Conservation (phyloP, 768 basidiomycete species). For the Stropharia rugosoannulata region DNA sequence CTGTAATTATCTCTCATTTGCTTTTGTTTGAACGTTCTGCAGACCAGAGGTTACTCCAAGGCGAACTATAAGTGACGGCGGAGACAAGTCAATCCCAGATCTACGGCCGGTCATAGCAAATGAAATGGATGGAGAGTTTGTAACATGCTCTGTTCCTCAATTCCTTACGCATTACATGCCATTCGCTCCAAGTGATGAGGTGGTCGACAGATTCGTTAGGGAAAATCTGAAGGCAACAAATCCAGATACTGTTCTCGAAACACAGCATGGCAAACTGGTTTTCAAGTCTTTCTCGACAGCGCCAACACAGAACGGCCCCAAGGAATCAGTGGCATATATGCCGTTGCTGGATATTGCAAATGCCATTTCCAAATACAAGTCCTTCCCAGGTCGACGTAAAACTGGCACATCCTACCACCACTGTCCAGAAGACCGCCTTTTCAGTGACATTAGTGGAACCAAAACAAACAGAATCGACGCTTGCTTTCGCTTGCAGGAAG, state of each 20-base stretch:
- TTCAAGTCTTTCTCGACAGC: neutral
- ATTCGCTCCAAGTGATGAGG: neutral
- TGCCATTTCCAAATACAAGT: too few species aligned
- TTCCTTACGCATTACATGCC: neutral
- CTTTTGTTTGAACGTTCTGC: too few species aligned
- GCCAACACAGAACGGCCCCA: neutral
- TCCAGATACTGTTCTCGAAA: neutral
- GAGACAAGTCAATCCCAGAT: too few species aligned
- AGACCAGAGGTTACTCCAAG: too few species aligned
- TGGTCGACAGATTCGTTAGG: too few species aligned
- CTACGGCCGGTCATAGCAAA: neutral
- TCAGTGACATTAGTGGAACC: neutral
- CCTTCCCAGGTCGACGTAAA: neutral
- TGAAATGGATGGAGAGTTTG: neutral
- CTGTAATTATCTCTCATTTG: too few species aligned
- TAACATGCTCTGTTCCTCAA: neutral
- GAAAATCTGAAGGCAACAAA: too few species aligned
- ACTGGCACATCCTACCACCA: neutral
- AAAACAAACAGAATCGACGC: neutral
- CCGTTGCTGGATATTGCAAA: too few species aligned
- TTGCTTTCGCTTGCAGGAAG: neutral
- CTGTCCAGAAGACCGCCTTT: neutral
- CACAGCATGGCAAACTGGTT: neutral
- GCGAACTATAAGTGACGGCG: too few species aligned
- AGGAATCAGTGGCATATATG: neutral